Base-by-base conservation (phyloP, 2,329 filamentous ascomycete genomes). In the Epichloe amarillans region DNA sequence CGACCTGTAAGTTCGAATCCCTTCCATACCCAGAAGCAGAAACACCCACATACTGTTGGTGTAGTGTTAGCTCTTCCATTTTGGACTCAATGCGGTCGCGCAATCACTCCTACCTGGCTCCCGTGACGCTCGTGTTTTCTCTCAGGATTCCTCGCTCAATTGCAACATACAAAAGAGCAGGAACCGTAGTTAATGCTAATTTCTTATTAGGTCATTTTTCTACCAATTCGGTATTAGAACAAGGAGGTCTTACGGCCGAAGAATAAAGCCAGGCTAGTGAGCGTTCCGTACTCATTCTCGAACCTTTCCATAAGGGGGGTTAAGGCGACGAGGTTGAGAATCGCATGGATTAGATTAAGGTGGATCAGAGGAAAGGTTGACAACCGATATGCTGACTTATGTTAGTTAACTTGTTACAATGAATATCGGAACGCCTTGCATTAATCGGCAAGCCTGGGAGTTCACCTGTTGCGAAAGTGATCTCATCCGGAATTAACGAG, bases 311-410 rank as follows among this genome's bases (percentile, higher is more conserved):
- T 71, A 48, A 98, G 73, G n/a, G 93, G 93, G 93, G 39, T 83
- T 55, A 97, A 66, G 21, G 88, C 86, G 55, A 94, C 49, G 23
- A 88, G 66, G 67, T 97, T 95, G 62, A 94, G 71, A 49, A 90
- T 62, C 54, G 84, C 76, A 67, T 97, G 93, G 59, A 95, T 72
- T 64, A 94, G 76, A 60, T 84, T 85, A 43, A 81, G 67, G 64
- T 98, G 93, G 53, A 96, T 82, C 51, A 98, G 73, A 1, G 90
- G 88, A 63, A 88, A 98, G 0, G 91, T 94, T 64, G 95, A 96
- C 37, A 95, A 76, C 54, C 93, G 83, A 68, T 96, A 91, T 72
- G 95, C 90, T 95, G 65, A 49, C 2, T 46, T 6, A 26, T 19
- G 23, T 54, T 12, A 50, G 17, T 36, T 15, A 10, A 23, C 30